These are phyloP conservation scores for Albophoma yamanashiensis DNA, from an alignment of 2,329 filamentous ascomycete species.

Conservation along the genomic window DNA sequence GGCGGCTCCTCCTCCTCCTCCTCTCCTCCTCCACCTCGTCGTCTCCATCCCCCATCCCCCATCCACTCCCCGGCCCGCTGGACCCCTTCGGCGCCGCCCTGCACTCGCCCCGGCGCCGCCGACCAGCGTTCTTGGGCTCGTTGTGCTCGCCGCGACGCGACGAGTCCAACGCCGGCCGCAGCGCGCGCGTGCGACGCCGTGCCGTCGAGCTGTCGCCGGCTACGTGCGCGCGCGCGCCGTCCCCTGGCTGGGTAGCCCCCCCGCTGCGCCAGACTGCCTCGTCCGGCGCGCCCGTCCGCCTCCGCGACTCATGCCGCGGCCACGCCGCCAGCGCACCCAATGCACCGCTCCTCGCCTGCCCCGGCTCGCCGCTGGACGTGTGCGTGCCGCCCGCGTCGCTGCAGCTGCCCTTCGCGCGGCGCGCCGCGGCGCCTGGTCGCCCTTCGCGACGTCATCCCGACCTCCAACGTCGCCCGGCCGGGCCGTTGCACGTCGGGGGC, in stretches of 20 bases:
- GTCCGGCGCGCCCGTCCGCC: background rate
- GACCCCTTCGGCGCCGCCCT: slow-evolving; percentile 20
- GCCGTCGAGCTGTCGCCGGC: slow-evolving; percentile 4
- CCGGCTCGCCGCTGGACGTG: background rate
- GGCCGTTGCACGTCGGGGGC: background rate
- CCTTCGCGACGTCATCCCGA: background rate
- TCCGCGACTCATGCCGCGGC: background rate
- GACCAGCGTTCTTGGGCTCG: slow-evolving; percentile 53
- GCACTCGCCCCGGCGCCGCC: slow-evolving; percentile 17
- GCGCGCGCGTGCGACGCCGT: background rate
- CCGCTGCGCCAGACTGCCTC: background rate
- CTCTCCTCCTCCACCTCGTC: slow-evolving; percentile 14
- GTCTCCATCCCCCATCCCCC: slow-evolving; percentile 8
- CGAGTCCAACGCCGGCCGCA: slow-evolving; percentile 20
- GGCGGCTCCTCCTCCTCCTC: slow-evolving; percentile 3
- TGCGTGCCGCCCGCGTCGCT: background rate
- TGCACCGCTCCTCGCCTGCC: background rate
- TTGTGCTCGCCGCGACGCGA: slow-evolving; percentile 38
- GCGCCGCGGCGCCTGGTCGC: background rate
- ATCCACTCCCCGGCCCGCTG: slow-evolving; percentile 17
- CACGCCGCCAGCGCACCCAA: background rate
- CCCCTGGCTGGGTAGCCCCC: slow-evolving; percentile 1
- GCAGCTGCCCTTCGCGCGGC: background rate
- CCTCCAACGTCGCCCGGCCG: background rate
- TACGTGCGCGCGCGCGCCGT: slow-evolving; percentile 1